Base-by-base conservation (phyloP, 1,284 basidiomycete genomes). In the Ustilago trichophora region DNA sequence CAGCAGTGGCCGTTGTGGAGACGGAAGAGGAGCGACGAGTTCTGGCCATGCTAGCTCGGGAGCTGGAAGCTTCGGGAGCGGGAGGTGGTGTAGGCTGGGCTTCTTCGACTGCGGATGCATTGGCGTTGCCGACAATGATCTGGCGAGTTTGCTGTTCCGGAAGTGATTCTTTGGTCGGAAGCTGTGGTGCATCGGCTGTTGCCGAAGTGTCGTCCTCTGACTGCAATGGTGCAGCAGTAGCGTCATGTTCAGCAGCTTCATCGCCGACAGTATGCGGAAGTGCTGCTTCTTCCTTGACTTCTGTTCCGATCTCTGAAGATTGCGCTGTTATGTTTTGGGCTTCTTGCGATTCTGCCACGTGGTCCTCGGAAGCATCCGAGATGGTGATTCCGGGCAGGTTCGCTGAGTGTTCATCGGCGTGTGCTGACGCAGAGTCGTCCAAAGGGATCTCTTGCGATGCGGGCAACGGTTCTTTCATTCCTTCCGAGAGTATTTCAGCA, bases 1-100 rank as follows among this genome's bases (percentile, higher is more conserved):
- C 64, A 24, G 47, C 43, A 12, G 71, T 70, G 21, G 63, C 44
- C 12, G 65, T 58, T 10, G 68, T 68, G 13, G 65, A 68, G 22
- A 68, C 58, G 15, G 64, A 60, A 19, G 65, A 68, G 21, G 67
- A 70, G 42, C 60, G 60, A 37, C 62, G 60, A 12, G 62, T 56
- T 12, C 38, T 40, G 15, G 49, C 35, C 18, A 70, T 42, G 62
- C 67, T 70, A 12, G 49, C 52, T 12, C 67, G 46, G 4, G 56
- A 56, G 46, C 53, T 62, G 19, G 57, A 47, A 6, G 46, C 49
- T 40, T 51, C 47, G 3, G 42, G 41, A 29, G 41, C 40, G 12
- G 46, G 31, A 12, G 50, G 21, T 13, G 41, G 38, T 40, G 48
- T 11, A 5, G 31, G 32, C 18, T 38, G 27, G 6, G 25, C 22